Evolutionary conservation across 768 basidiomycete species (phyloP), one percentile per base, ranked within the genome.

Genomic region (Leccinum olivaceopallidum): DNA sequence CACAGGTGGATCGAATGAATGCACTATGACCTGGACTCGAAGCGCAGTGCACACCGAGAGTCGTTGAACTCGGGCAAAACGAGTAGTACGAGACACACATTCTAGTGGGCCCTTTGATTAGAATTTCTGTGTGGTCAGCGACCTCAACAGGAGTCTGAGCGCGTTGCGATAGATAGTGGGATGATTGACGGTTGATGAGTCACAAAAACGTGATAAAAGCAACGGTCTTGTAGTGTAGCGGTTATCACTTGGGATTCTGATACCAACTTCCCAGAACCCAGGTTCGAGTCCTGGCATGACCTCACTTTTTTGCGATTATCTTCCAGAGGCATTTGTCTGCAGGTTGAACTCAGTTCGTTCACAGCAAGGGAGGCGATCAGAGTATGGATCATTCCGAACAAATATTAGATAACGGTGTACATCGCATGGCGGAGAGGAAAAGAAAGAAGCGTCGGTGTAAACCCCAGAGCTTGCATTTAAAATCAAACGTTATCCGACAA

Each of bases 121-220:
- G 36, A 14, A 37, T 37, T 36, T 14, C 37, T 16, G 37, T 37
- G 36, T 34, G 28, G 28, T 28, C 28, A 60, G 77, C 80, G 56
- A 32, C 30, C 3, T 32, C 30, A 4, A 32, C 30, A 32, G 7
- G 28, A 28, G 30, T 32, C 9, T 32, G 30, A 32, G 30, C 9
- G 30, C 30, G 9, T 32, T 32, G 9, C 32, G 32, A 32, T 32
- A 32, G 9, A 88, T 92, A 30, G 28, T 30, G 3, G 37, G 37
- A 18, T 39, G 4, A 4, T 42, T n/a, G 18, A 44, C 42, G 10
- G 10, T 18, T 42, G 16, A 39, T 39, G 37, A 9, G 9, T n/a
- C 9, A 20, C 42, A 5, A 44, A 44, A 20, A n/a, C 5, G 9
- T 5, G 0, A 44, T 0, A 20, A 16, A 16, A 8, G 16, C 5